phyloP scores from a whole-genome alignment of 306 rosid species.

The Dicorynia guianensis region DNA sequence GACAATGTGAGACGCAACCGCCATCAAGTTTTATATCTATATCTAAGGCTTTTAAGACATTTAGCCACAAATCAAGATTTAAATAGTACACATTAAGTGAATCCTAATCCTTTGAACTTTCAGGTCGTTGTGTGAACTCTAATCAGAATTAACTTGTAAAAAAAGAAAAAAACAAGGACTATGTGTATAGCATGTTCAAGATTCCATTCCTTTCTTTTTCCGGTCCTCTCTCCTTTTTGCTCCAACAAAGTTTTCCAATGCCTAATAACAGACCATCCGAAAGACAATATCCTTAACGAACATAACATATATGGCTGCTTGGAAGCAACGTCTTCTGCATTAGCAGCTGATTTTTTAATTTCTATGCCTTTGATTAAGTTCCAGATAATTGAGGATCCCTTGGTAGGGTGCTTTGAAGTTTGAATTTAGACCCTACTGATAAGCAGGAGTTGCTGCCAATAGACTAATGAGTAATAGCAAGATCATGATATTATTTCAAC shows the following conservation, averaged over 20 bases:
- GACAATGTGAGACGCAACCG: slow-evolving; percentile 7
- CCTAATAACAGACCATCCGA: slow-evolving; percentile 9
- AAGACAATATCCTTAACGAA: slow-evolving; percentile 3
- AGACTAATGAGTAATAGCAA: not conserved
- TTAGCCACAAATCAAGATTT: not conserved
- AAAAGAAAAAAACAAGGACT: not conserved
- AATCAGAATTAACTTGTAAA: not conserved
- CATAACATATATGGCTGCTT: not conserved
- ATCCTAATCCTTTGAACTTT: slow-evolving; percentile 10
- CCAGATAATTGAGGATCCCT: not conserved
- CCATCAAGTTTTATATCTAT: slow-evolving; percentile 8
- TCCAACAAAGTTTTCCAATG: slow-evolving; percentile 1
- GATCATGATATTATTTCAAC: not conserved
- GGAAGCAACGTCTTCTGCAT: not conserved
- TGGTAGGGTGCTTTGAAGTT: slow-evolving; percentile 1
- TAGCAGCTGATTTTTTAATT: slow-evolving; percentile 12
- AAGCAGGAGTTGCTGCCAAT: not conserved
- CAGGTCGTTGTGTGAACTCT: slow-evolving; percentile 6
- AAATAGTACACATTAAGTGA: not conserved
- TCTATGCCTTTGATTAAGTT: not conserved
- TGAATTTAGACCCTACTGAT: not conserved
- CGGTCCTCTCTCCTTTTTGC: not conserved
- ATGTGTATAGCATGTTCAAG: not conserved
- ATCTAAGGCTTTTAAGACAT: not conserved
- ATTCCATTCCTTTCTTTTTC: not conserved